Percentiles rank a stretch among this genome's conserved stretches.
Evolutionary conservation across 1,284 basidiomycete species (phyloP).

Genomic region (Mixia osmundae): DNA sequence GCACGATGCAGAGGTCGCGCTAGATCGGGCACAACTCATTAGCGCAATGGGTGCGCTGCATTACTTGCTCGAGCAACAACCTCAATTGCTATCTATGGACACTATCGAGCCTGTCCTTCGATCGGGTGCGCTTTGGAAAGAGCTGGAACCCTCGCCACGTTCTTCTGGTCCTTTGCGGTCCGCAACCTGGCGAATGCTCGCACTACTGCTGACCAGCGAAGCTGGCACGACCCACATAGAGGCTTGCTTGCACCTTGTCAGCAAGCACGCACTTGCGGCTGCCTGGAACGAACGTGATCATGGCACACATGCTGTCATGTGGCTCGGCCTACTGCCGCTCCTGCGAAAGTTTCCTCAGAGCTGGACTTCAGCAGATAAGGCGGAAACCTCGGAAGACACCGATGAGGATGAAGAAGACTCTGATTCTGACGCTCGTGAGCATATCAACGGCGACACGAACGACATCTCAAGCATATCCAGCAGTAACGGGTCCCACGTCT

Average conservation of each 20-base stretch:
- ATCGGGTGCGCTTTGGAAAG: too few relatives aligned
- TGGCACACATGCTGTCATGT: slow-evolving; percentile 13
- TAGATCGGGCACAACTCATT: too few relatives aligned
- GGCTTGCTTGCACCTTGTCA: slow-evolving; percentile 2
- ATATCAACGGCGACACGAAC: neutral
- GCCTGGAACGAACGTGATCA: slow-evolving; percentile 19
- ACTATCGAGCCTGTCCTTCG: too few relatives aligned
- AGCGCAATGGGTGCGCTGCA: too few relatives aligned
- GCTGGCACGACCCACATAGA: neutral
- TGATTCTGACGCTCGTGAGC: slow-evolving; percentile 8
- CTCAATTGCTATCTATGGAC: too few relatives aligned
- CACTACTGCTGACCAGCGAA: neutral
- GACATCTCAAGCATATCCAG: neutral
- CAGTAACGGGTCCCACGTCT: too few relatives aligned
- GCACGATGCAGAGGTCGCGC: too few relatives aligned
- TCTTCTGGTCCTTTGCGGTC: slow-evolving; percentile 2
- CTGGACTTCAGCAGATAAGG: slow-evolving; percentile 15
- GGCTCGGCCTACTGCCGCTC: slow-evolving; percentile 16
- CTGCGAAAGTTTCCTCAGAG: slow-evolving; percentile 16
- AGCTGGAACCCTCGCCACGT: too few relatives aligned
- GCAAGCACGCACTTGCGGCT: slow-evolving; percentile 13
- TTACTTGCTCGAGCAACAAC: too few relatives aligned
- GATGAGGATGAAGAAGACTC: slow-evolving; percentile 8
- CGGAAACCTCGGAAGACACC: neutral
- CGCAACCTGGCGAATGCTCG: slow-evolving; percentile 1